Evolutionary conservation across 1,284 basidiomycete genomes (phyloP).

Genomic region (Mycosarcoma maydis): DNA sequence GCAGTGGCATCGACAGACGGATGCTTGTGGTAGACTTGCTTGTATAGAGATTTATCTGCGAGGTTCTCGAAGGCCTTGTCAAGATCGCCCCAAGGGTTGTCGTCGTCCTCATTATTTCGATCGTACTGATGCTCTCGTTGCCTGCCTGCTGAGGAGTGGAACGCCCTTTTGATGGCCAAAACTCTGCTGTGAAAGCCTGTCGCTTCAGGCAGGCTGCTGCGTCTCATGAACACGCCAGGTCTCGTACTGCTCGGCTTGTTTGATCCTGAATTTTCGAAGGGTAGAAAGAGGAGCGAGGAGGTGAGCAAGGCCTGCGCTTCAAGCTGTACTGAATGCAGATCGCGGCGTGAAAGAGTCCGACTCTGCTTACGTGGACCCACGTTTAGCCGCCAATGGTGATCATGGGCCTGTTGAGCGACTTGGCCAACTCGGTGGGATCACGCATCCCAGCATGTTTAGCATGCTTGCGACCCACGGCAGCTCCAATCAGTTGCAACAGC

Average conservation of each 20-base stretch:
- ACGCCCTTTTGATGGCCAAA: constrained; percentile 2
- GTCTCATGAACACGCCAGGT: constrained; percentile 1
- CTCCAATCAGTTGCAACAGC: constrained; percentile 74
- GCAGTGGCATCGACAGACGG: background rate
- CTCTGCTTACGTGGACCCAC: constrained; percentile 1
- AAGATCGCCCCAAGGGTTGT: constrained; percentile 52
- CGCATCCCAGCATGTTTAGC: constrained; percentile 76
- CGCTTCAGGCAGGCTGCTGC: background rate
- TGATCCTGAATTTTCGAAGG: constrained; percentile 3
- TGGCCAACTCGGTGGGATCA: constrained; percentile 54
- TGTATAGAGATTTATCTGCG: constrained; percentile 38
- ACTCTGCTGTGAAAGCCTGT: background rate
- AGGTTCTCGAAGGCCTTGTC: constrained; percentile 45
- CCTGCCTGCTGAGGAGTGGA: constrained; percentile 18
- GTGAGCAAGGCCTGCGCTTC: constrained; percentile 16
- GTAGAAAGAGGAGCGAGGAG: constrained; percentile 2
- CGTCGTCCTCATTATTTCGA: constrained; percentile 28
- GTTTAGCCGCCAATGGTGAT: constrained; percentile 79
- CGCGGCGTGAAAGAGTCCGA: background rate
- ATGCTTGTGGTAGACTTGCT: constrained; percentile 28
- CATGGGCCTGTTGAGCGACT: constrained; percentile 72
- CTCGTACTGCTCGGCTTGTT: background rate
- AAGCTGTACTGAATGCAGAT: too few relatives aligned
- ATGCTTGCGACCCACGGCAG: constrained; percentile 78
- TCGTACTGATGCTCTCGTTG: constrained; percentile 1